Evolutionary conservation across 73 alveolate genomes (phyloP).

Genomic region (Uronychia binucleata): DNA sequence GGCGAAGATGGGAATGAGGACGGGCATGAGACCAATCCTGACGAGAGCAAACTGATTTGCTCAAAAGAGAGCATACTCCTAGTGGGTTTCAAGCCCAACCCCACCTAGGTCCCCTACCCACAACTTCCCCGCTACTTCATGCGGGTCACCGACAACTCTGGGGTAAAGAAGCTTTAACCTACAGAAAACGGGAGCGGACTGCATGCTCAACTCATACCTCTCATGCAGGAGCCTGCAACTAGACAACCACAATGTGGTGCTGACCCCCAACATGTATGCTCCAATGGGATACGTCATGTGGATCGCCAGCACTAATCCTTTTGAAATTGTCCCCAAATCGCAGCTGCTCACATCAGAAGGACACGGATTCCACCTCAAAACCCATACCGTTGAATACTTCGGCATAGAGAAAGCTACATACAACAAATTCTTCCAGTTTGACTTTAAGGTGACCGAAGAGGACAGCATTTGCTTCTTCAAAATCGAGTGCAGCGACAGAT

Average conservation of each 20-base stretch:
- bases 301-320: slow-evolving; percentile 25
- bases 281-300: slow-evolving; percentile 55
- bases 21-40: slow-evolving; percentile 18
- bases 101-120: slow-evolving; percentile 20
- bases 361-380: slow-evolving; percentile 10
- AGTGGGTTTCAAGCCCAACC: slow-evolving; percentile 46
- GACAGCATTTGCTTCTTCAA: slow-evolving; percentile 26
- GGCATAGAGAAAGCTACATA: slow-evolving; percentile 41
- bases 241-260: background rate
- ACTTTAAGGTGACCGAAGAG: slow-evolving; percentile 31
- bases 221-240: slow-evolving; percentile 15
- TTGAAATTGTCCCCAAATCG: background rate
- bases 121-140: slow-evolving; percentile 44
- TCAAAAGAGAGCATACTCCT: slow-evolving; percentile 9
- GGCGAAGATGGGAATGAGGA: slow-evolving; percentile 9
- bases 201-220: slow-evolving; percentile 18
- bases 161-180: too few species aligned
- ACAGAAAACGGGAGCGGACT: slow-evolving; percentile 8
- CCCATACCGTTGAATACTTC: slow-evolving; percentile 17
- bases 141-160: slow-evolving; percentile 4
- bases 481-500: slow-evolving; percentile 39
- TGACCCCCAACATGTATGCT: slow-evolving; percentile 48
- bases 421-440: slow-evolving; percentile 40
- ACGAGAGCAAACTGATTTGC: slow-evolving; percentile 14
- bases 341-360: slow-evolving; percentile 1